These are phyloP conservation scores for Tephrocybe sp. DNA, from an alignment of 768 basidiomycete genomes.

Conservation along the genomic window DNA sequence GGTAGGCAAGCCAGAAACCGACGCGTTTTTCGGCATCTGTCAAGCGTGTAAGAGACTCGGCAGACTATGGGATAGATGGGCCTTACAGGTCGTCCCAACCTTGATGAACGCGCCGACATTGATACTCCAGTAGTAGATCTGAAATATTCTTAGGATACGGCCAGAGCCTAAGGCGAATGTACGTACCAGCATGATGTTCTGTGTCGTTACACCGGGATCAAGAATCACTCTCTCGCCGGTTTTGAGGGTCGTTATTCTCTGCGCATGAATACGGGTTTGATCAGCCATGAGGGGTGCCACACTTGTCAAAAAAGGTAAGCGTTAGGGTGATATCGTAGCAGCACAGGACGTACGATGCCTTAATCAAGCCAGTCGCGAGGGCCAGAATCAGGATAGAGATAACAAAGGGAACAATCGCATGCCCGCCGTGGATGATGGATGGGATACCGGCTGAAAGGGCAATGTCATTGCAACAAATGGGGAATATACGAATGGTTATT, in stretches of 20 bases:
- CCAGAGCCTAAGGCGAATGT: too few relatives aligned
- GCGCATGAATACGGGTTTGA: conserved; percentile 13
- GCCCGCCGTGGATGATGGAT: conserved; percentile 16
- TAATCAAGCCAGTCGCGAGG: conserved; percentile 14
- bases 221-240: conserved; percentile 17
- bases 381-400: conserved; percentile 15
- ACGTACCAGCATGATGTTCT: conserved; percentile 17
- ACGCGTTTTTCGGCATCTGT: conserved; percentile 19
- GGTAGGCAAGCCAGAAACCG: conserved; percentile 26
- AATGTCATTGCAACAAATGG: not conserved
- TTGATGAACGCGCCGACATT: conserved; percentile 18
- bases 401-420: conserved; percentile 13
- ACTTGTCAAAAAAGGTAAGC: not conserved
- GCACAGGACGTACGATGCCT: conserved; percentile 11
- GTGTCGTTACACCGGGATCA: conserved; percentile 18
- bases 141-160: not conserved
- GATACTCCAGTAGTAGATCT: conserved; percentile 19
- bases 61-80: not conserved
- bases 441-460: conserved; percentile 11
- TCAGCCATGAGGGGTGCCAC: conserved; percentile 20
- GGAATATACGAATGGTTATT: not conserved
- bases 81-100: conserved; percentile 15
- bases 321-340: too few relatives aligned
- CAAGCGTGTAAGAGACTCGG: not conserved
- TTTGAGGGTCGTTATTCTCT: conserved; percentile 11